These are phyloP conservation scores for Thraustochytrium sp. DNA, from an alignment of 352 stramenopile genomes.

Conservation along the genomic window DNA sequence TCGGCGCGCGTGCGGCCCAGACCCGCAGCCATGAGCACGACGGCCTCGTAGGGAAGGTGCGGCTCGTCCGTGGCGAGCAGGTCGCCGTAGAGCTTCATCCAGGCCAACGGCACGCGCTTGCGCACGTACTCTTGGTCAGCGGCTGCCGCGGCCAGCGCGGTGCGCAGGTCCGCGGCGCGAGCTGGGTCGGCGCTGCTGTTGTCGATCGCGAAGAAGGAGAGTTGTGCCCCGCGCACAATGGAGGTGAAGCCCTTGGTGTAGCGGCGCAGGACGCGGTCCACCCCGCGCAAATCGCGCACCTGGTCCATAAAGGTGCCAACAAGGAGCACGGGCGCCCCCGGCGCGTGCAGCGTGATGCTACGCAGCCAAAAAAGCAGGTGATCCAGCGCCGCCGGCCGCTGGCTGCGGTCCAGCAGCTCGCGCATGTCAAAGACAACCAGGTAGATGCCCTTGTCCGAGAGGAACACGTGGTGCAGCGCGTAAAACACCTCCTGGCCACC, in stretches of 20 bases:
- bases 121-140: constrained; percentile 1
- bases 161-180: background rate
- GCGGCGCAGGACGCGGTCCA: constrained; percentile 17
- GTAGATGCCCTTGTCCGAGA: constrained; percentile 43
- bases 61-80: background rate
- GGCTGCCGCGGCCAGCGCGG: background rate
- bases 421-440: constrained; percentile 47
- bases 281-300: background rate
- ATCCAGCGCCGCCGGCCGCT: background rate
- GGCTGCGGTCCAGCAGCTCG: background rate
- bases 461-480: constrained; percentile 46
- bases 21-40: background rate
- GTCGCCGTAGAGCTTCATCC: constrained; percentile 46
- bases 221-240: background rate
- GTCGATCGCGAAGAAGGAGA: constrained; percentile 47
- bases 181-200: constrained; percentile 23
- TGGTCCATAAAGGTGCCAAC: constrained; percentile 43
- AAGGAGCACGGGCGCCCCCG: constrained; percentile 39
- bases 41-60: background rate
- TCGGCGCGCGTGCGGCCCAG: background rate
- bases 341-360: constrained; percentile 46
- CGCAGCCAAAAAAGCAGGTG: constrained; percentile 49
- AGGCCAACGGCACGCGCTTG: constrained; percentile 14
- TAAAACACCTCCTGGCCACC: constrained; percentile 49
- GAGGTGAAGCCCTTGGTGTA: background rate